These are phyloP conservation scores for Alternaria ventricosa DNA, from an alignment of 2,329 filamentous ascomycete species.

Conservation along the genomic window DNA sequence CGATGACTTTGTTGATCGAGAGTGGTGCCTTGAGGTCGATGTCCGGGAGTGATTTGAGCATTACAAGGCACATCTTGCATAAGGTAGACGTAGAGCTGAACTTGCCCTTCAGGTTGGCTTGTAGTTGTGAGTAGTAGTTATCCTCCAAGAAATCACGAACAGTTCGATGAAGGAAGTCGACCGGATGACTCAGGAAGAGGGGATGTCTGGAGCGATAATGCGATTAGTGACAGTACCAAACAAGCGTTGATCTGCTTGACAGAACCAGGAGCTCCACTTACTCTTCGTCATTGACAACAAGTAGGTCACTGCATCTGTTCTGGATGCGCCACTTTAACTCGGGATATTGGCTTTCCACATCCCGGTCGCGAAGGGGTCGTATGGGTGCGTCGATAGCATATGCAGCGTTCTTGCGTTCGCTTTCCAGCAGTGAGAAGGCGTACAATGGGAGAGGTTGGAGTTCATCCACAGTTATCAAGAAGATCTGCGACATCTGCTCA, in stretches of 20 bases:
- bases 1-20: neutral
- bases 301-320: constrained; percentile 27
- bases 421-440: constrained; percentile 11
- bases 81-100: constrained; percentile 10
- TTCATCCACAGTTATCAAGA: constrained; percentile 11
- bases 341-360: neutral
- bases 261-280: neutral
- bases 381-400: constrained; percentile 4
- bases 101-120: neutral
- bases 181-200: constrained; percentile 5
- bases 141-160: constrained; percentile 22
- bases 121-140: constrained; percentile 8
- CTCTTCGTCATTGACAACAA: constrained; percentile 16
- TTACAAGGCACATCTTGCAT: constrained; percentile 5
- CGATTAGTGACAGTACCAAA: no score
- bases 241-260: neutral
- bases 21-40: neutral
- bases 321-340: constrained; percentile 12
- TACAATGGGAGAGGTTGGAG: constrained; percentile 10
- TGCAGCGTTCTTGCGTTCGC: constrained; percentile 1
- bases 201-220: constrained; percentile 3
- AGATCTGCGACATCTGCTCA: constrained; percentile 20
- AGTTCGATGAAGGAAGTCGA: constrained; percentile 21
- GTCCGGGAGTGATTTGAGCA: constrained; percentile 10
- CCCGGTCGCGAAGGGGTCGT: neutral